Conservation (phyloP, 176 grass and related monocot genomes). For the Aegilops umbellulata region DNA sequence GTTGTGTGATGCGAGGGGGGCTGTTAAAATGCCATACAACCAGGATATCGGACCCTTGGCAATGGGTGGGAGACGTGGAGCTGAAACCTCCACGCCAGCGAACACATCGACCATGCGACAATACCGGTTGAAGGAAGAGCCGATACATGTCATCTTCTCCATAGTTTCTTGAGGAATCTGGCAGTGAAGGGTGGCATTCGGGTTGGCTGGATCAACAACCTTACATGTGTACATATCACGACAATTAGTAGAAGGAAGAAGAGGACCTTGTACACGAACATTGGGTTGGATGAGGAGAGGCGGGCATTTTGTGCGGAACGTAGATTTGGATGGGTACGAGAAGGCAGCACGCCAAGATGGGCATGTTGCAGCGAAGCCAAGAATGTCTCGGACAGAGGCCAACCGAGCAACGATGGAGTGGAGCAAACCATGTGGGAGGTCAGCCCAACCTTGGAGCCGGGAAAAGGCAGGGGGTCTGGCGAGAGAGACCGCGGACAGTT, state of each 20-base stretch:
- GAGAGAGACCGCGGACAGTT: too few species aligned
- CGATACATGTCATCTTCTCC: background rate
- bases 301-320: background rate
- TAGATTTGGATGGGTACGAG: background rate
- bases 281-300: background rate
- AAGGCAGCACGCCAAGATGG: background rate
- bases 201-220: conserved; percentile 6
- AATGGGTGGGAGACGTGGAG: too few species aligned
- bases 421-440: background rate
- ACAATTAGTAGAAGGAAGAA: background rate
- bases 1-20: too few species aligned
- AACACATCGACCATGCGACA: background rate
- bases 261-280: background rate
- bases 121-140: background rate
- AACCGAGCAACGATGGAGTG: background rate
- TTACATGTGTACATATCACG: background rate
- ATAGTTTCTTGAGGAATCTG: background rate
- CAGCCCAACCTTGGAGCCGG: too few species aligned
- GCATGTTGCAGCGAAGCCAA: background rate
- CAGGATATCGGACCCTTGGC: too few species aligned
- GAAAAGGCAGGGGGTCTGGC: background rate
- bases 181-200: background rate
- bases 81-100: too few species aligned
- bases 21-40: too few species aligned
- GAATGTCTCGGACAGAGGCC: background rate